Evolutionary conservation across 2,329 filamentous ascomycete genomes (phyloP), one percentile per base, ranked within the genome.

Genomic region (Ophiostoma ulmi): DNA sequence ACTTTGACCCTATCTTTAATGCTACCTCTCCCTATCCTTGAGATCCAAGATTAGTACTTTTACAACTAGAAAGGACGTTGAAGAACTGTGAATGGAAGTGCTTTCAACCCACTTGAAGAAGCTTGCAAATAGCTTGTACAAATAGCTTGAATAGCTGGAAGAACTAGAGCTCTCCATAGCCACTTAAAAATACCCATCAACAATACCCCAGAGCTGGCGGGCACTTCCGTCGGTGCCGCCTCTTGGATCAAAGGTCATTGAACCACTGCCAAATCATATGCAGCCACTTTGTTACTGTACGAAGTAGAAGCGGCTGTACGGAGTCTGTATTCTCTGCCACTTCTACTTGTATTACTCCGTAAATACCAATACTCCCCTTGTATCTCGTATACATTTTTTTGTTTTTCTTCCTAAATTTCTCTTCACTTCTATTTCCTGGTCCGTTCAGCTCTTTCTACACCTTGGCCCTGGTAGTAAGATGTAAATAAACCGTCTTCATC

Each of bases 171-270:
- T 58, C 22, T 55, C 20, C 20, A 55, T 58, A 63, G 2, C 26
- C 58, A 31, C 26, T 31, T 35, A 17, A 31, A 63, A 14, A 31
- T 8, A 7, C 8, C 55, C 35, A 64, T n/a, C n/a, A 38, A 10
- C 11, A 64, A 64, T 36, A 64, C 31, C 31, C 61, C 35, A 36
- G 31, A 64, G 61, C 61, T 38, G 35, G 31, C 61, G 31, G 61
- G 61, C 61, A 36, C 61, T 64, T 36, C 61, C 61, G 61, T 64
- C 61, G 61, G 35, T 38, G 61, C 61, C 61, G 35, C 61, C 36
- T 26, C 26, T 22, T 26, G 55, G 26, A 13, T 31, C 7, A 20
- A 20, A 26, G 52, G n/a, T 39, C 38, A 20, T 48, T 48, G 20
- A 48, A 63, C 35, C n/a, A 31, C 22, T 63, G 13, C 26, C 8